phyloP scores from a whole-genome alignment of 495 filamentous ascomycete genomes.

The Trichoderma gamsii region DNA sequence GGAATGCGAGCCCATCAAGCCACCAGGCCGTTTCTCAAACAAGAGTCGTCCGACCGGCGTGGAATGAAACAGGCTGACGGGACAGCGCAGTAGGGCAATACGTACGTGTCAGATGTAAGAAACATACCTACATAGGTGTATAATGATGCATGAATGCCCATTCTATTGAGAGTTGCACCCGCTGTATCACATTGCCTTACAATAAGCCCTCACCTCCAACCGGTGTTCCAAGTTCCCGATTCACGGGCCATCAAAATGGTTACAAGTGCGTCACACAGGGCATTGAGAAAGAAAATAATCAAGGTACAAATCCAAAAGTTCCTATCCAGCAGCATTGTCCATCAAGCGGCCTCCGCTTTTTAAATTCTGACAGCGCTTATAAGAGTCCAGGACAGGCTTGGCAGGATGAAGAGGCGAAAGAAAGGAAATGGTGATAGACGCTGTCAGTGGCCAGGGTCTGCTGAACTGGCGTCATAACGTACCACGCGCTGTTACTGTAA shows the following conservation, averaged over 20 bases:
- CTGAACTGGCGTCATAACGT: neutral
- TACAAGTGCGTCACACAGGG: too few species aligned
- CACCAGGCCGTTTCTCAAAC: neutral
- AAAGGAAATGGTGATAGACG: constrained; percentile 10
- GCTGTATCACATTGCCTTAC: too few species aligned
- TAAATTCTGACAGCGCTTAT: neutral
- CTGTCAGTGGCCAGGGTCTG: neutral
- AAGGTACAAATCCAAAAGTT: neutral
- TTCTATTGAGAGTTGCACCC: too few species aligned
- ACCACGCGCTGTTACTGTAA: neutral
- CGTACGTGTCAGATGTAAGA: neutral
- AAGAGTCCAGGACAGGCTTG: neutral
- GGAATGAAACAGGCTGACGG: neutral
- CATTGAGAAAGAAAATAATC: too few species aligned
- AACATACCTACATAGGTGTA: neutral
- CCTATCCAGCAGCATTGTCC: neutral
- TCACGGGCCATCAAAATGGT: too few species aligned
- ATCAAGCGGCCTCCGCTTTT: neutral
- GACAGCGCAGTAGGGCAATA: neutral
- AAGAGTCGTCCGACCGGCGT: neutral
- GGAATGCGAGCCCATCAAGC: neutral
- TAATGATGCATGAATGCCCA: too few species aligned
- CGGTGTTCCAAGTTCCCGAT: too few species aligned
- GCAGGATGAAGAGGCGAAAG: neutral
- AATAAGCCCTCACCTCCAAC: too few species aligned